phyloP scores from a whole-genome alignment of 306 rosid genomes.

The Gynostemma pentaphyllum region DNA sequence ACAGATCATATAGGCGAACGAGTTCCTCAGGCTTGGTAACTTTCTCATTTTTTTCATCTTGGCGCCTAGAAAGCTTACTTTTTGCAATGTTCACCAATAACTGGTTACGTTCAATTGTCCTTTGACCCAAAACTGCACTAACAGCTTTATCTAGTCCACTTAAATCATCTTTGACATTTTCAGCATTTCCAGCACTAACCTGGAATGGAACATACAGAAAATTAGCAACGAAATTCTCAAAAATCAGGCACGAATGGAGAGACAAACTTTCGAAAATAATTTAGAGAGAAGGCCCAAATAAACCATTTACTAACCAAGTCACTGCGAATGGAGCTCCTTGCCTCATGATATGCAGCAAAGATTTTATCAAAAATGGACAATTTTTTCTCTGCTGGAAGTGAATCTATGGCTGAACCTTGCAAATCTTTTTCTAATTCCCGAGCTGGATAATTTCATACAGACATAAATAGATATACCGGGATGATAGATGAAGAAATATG shows the following conservation, averaged over 20 bases:
- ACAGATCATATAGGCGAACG: conserved; percentile 83
- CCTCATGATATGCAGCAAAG: conserved; percentile 88
- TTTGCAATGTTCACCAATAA: conserved; percentile 78
- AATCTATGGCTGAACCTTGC: conserved; percentile 54
- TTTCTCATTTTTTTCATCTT: conserved; percentile 82
- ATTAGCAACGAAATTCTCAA: conserved; percentile 10
- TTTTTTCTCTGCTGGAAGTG: conserved; percentile 67
- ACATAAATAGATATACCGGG: conserved; percentile 11
- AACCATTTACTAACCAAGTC: conserved; percentile 59
- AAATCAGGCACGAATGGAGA: not conserved
- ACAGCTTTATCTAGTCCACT: conserved; percentile 98
- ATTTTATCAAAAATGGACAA: conserved; percentile 78
- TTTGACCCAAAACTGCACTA: conserved; percentile 77
- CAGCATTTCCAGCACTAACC: conserved; percentile 82
- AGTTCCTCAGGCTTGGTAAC: conserved; percentile 98
- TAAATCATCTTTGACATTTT: conserved; percentile 79
- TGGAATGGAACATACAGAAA: conserved; percentile 32
- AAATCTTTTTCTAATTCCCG: conserved; percentile 91
- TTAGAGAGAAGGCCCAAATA: not conserved
- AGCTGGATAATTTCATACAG: conserved; percentile 49
- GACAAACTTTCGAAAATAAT: not conserved
- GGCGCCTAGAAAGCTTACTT: conserved; percentile 71
- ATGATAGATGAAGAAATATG: not conserved
- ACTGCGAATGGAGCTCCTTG: conserved; percentile 84
- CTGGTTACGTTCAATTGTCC: conserved; percentile 92